Conservation (phyloP, 345 rosid species). For the Aquilaria sinensis region DNA sequence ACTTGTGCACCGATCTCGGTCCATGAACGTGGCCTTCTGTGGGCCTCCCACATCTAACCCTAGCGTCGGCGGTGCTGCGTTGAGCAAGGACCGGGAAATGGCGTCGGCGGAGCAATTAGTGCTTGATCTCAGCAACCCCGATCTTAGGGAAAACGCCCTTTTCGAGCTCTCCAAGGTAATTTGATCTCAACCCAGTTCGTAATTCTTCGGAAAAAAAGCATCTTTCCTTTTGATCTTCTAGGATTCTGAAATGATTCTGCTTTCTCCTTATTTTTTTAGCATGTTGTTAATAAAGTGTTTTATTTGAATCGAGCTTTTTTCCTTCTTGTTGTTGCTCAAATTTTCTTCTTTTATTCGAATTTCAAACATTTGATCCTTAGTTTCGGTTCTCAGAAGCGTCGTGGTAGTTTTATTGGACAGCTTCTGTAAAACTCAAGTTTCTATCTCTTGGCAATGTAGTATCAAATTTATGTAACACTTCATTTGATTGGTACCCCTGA, state of each 20-base stretch:
- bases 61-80: conserved; percentile 21
- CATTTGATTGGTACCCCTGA: conserved; percentile 23
- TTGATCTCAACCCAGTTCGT: background rate
- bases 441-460: no score
- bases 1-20: conserved; percentile 31
- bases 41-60: conserved; percentile 30
- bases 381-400: no score
- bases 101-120: conserved; percentile 35
- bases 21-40: conserved; percentile 58
- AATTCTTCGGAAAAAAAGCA: no score
- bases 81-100: conserved; percentile 30
- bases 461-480: background rate
- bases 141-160: conserved; percentile 38
- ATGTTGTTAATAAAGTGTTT: no score
- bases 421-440: no score
- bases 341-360: no score
- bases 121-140: conserved; percentile 33
- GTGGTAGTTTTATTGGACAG: no score
- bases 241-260: no score
- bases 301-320: no score
- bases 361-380: no score
- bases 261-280: no score
- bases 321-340: no score
- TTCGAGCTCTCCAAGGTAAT: conserved; percentile 41
- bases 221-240: conserved; percentile 1